These are phyloP conservation scores for Gaultheria prostrata DNA, from an alignment of 148 eudicot genomes.

Conservation along the genomic window DNA sequence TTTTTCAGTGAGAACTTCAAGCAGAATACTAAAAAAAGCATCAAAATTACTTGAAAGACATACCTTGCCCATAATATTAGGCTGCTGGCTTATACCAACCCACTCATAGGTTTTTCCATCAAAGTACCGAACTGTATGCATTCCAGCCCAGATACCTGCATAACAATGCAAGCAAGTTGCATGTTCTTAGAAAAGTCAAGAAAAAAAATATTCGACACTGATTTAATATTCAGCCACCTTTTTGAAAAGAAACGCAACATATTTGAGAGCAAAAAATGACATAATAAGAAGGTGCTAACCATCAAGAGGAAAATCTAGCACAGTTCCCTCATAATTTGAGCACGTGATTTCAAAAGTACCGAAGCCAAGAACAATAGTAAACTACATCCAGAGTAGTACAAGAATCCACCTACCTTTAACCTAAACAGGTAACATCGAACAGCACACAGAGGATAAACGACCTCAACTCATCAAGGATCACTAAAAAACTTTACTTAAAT, in stretches of 20 bases:
- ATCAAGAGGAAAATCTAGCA: not conserved
- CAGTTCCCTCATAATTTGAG: not conserved
- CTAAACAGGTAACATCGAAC: not conserved
- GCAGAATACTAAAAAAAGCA: not conserved
- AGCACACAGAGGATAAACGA: not conserved
- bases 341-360: not conserved
- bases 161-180: not conserved
- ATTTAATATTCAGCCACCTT: not conserved
- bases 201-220: not conserved
- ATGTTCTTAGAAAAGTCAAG: not conserved
- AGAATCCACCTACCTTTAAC: not conserved
- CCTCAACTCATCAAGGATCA: conserved; percentile 4
- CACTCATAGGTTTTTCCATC: conserved; percentile 97
- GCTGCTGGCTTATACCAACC: conserved; percentile 98
- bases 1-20: not conserved
- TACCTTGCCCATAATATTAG: conserved; percentile 91
- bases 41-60: conserved; percentile 13
- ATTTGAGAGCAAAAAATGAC: not conserved
- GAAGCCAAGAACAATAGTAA: not conserved
- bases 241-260: not conserved
- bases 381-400: not conserved
- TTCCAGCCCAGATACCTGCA: conserved; percentile 98
- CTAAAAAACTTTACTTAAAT: not conserved
- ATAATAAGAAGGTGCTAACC: not conserved
- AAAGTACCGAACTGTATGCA: conserved; percentile 92